Percentiles rank a stretch among this genome's conserved stretches.
These are phyloP conservation scores for Pseudogymnoascus sp. DNA, from an alignment of 2,329 filamentous ascomycete genomes.

Conservation along the genomic window DNA sequence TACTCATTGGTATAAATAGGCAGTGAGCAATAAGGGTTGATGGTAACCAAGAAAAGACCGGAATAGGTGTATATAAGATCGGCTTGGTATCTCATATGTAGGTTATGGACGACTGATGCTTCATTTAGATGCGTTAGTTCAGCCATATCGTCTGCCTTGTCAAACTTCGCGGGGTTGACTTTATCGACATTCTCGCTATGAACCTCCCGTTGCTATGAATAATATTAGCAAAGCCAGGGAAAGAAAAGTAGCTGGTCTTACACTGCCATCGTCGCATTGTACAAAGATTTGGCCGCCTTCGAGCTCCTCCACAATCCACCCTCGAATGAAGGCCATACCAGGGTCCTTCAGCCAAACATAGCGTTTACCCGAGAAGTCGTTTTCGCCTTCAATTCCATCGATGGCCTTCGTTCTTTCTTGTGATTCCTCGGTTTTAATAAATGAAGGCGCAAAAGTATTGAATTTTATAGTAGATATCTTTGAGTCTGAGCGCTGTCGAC, in stretches of 20 bases:
- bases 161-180: conserved; percentile 98
- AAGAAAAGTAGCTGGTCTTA: conserved; percentile 37
- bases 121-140: conserved; percentile 97
- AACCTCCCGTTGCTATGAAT: conserved; percentile 70
- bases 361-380: conserved; percentile 96
- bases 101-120: conserved; percentile 93
- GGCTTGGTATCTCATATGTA: conserved; percentile 88
- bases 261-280: conserved; percentile 86
- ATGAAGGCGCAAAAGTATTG: conserved; percentile 87
- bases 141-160: conserved; percentile 99
- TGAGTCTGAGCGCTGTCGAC: conserved; percentile 50
- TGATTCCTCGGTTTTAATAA: conserved; percentile 83
- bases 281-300: conserved; percentile 63
- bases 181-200: conserved; percentile 87
- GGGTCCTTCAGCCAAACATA: conserved; percentile 96
- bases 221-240: conserved; percentile 13
- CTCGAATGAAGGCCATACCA: conserved; percentile 79
- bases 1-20: conserved; percentile 97
- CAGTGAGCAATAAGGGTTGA: conserved; percentile 91
- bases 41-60: conserved; percentile 88
- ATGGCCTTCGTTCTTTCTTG: conserved; percentile 45
- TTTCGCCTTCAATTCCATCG: conserved; percentile 83
- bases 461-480: conserved; percentile 55
- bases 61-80: conserved; percentile 99
- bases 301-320: conserved; percentile 80